Evolutionary conservation across 1,284 basidiomycete genomes (phyloP).

Genomic region (Apiotrichum mycotoxinovorans): DNA sequence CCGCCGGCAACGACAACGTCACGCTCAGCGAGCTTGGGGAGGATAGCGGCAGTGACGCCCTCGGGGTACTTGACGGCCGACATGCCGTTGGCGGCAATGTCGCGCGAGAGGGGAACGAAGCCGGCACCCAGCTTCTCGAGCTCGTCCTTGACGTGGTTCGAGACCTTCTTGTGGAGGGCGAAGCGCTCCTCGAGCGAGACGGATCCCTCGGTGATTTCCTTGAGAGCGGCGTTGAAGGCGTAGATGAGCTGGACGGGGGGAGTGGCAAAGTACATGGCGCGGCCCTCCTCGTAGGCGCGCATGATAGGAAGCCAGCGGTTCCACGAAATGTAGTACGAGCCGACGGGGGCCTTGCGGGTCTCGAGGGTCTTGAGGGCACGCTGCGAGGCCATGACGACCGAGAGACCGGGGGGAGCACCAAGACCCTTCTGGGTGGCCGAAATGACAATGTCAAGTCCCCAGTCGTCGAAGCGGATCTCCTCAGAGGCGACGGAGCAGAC

Average conservation of each 20-base stretch:
- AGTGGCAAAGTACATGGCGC: slow-evolving; percentile 82
- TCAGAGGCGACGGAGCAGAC: slow-evolving; percentile 96
- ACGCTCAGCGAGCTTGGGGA: slow-evolving; percentile 59
- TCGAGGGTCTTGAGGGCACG: slow-evolving; percentile 75
- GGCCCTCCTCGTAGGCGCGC: slow-evolving; percentile 65
- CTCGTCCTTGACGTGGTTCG: slow-evolving; percentile 68
- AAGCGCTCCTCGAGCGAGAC: slow-evolving; percentile 77
- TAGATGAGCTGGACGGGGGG: slow-evolving; percentile 90
- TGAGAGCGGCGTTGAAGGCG: slow-evolving; percentile 77
- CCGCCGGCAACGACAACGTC: slow-evolving; percentile 85
- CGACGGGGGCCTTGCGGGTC: slow-evolving; percentile 64
- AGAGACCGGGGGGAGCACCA: slow-evolving; percentile 89
- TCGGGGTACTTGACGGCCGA: slow-evolving; percentile 76
- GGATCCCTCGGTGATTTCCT: slow-evolving; percentile 61
- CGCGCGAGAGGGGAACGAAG: slow-evolving; percentile 60
- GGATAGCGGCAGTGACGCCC: slow-evolving; percentile 64
- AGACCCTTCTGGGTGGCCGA: slow-evolving; percentile 94
- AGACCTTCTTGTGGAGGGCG: slow-evolving; percentile 68
- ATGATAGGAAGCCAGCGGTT: slow-evolving; percentile 93
- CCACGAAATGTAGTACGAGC: slow-evolving; percentile 87
- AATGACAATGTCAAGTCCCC: slow-evolving; percentile 87
- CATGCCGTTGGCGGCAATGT: slow-evolving; percentile 86
- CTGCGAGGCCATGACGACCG: slow-evolving; percentile 76
- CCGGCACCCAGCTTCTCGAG: slow-evolving; percentile 69
- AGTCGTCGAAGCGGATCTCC: slow-evolving; percentile 90